Conservation (phyloP, 495 filamentous ascomycete genomes). For the Clavariopsis aquatica region DNA sequence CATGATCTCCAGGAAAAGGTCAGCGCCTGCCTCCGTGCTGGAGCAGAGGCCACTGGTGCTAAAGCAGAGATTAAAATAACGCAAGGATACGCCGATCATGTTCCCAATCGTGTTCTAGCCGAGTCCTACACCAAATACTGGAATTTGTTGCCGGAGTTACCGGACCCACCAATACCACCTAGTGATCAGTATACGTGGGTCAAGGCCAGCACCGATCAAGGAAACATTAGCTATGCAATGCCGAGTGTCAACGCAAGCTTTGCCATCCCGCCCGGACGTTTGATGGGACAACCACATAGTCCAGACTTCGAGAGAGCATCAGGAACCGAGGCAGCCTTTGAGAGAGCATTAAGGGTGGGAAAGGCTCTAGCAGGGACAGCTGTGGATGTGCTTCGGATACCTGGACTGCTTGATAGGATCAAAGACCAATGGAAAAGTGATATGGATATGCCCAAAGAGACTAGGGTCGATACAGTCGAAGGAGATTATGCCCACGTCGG, state of each 20-base stretch:
- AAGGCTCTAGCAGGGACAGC: slow-evolving; percentile 59
- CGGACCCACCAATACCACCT: too few relatives aligned
- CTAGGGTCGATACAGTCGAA: too few relatives aligned
- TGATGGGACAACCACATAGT: slow-evolving; percentile 58
- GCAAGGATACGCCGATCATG: slow-evolving; percentile 53
- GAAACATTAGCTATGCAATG: slow-evolving; percentile 64
- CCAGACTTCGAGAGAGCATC: slow-evolving; percentile 60
- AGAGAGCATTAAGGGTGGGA: slow-evolving; percentile 54
- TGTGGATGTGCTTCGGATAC: slow-evolving; percentile 54
- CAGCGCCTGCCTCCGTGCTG: slow-evolving; percentile 60
- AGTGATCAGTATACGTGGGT: slow-evolving; percentile 19
- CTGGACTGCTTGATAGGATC: slow-evolving; percentile 50
- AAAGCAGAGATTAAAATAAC: too few relatives aligned
- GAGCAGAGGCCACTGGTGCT: slow-evolving; percentile 61
- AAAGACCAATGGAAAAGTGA: slow-evolving; percentile 36
- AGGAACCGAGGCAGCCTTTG: slow-evolving; percentile 56
- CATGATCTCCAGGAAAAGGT: slow-evolving; percentile 54
- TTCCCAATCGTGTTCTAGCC: slow-evolving; percentile 58
- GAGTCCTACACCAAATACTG: slow-evolving; percentile 61
- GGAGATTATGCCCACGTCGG: too few relatives aligned
- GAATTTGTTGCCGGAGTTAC: slow-evolving; percentile 12
- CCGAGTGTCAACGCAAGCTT: slow-evolving; percentile 64
- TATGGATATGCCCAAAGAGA: too few relatives aligned
- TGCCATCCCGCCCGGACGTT: slow-evolving; percentile 51
- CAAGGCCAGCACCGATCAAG: slow-evolving; percentile 53